A percentile compares a stretch with the other conserved stretches of the same genome.
Conservation (phyloP, 805 yeast genomes). For the Suhomyces prunicola region DNA sequence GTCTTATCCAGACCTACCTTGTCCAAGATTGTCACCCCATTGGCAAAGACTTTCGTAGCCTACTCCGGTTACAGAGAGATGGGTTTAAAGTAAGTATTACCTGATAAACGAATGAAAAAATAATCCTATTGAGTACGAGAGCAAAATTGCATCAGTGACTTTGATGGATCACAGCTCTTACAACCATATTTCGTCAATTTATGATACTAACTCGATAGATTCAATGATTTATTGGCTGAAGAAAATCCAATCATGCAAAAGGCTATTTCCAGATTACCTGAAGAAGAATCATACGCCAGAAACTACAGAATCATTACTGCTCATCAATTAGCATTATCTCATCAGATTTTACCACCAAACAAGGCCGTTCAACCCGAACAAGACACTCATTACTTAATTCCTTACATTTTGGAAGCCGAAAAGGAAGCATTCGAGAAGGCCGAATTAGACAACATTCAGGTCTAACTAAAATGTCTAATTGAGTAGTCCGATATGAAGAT, state of each 20-base stretch:
- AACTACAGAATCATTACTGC: constrained; percentile 90
- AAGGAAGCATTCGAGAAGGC: constrained; percentile 85
- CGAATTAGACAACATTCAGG: constrained; percentile 75
- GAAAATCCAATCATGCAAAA: constrained; percentile 84
- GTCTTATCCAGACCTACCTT: constrained; percentile 78
- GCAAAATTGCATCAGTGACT: not conserved
- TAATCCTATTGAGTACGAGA: not conserved
- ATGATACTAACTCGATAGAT: constrained; percentile 34
- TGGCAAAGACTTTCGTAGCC: constrained; percentile 68
- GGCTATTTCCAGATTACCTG: constrained; percentile 85
- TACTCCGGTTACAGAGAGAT: constrained; percentile 91
- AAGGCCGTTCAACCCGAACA: constrained; percentile 79
- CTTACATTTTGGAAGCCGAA: constrained; percentile 91
- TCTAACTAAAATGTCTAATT: constrained; percentile 10
- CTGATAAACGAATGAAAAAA: not conserved
- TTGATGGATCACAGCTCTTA: not conserved
- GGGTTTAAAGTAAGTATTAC: constrained; percentile 61
- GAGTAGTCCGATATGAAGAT: not conserved
- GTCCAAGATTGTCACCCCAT: constrained; percentile 73
- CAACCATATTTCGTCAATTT: not conserved
- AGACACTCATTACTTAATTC: constrained; percentile 78
- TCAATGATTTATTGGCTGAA: constrained; percentile 84
- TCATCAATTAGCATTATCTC: constrained; percentile 80
- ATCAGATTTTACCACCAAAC: constrained; percentile 77
- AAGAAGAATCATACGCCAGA: constrained; percentile 82